phyloP scores from a whole-genome alignment of 805 yeast species.

The Wickerhamiella kurtzmanii region DNA sequence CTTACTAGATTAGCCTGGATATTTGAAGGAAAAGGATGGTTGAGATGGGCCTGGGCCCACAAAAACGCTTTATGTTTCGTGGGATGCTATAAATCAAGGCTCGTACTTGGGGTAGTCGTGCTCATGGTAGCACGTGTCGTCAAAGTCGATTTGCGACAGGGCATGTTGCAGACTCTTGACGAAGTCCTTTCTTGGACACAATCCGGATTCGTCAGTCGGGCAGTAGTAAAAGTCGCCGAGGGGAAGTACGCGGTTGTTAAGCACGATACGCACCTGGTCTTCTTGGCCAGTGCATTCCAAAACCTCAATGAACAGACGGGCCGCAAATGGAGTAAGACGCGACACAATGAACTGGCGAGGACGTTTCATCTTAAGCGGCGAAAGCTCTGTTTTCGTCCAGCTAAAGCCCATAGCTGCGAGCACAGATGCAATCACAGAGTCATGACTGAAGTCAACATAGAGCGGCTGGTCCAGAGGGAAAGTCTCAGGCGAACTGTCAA shows the following conservation, averaged over 20 bases:
- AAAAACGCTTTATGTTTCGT: too few relatives aligned
- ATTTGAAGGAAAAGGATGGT: too few relatives aligned
- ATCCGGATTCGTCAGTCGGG: constrained; percentile 22
- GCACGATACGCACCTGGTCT: constrained; percentile 23
- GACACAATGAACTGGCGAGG: constrained; percentile 30
- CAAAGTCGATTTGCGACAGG: constrained; percentile 20
- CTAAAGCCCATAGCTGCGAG: constrained; percentile 51
- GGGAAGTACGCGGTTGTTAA: constrained; percentile 29
- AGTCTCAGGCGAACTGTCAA: constrained; percentile 19
- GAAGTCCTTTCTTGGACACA: constrained; percentile 24
- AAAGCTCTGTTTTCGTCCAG: constrained; percentile 30
- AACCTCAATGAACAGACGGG: constrained; percentile 29
- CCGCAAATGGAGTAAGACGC: constrained; percentile 31
- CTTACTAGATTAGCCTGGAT: too few relatives aligned
- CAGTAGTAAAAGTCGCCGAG: constrained; percentile 25
- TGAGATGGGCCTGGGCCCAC: too few relatives aligned
- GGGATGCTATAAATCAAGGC: not conserved
- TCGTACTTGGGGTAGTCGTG: constrained; percentile 9
- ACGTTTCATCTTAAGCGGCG: constrained; percentile 32
- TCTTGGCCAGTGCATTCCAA: constrained; percentile 24
- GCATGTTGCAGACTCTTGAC: constrained; percentile 21
- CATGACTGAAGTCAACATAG: constrained; percentile 65
- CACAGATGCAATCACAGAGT: constrained; percentile 48
- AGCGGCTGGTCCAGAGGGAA: constrained; percentile 37
- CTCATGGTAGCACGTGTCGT: constrained; percentile 20